A percentile compares a stretch with the other conserved stretches of the same genome.
Evolutionary conservation across 805 yeast species (phyloP).

Genomic region (Candida koratica): DNA sequence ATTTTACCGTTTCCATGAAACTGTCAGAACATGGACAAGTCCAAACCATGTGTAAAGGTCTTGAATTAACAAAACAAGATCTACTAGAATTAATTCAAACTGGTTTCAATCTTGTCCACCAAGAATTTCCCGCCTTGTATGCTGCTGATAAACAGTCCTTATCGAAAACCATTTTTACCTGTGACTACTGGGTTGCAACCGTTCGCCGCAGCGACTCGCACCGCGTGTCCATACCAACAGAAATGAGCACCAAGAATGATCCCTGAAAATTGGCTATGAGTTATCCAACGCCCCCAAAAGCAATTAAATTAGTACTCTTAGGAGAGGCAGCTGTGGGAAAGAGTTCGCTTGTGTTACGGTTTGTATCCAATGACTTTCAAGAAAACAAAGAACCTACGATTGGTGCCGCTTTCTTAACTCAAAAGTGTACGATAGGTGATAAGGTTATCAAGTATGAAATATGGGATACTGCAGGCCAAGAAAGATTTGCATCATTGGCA

Average conservation of each 20-base stretch:
- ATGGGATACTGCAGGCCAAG: constrained; percentile 99
- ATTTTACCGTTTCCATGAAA: constrained; percentile 22
- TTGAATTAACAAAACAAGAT: constrained; percentile 60
- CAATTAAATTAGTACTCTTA: constrained; percentile 83
- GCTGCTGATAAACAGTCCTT: constrained; percentile 47
- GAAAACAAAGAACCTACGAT: constrained; percentile 97
- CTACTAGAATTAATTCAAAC: constrained; percentile 53
- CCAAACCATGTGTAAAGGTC: constrained; percentile 39
- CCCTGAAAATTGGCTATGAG: constrained; percentile 11
- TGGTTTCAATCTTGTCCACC: constrained; percentile 31
- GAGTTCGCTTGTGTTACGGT: constrained; percentile 85
- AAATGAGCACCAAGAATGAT: constrained; percentile 2
- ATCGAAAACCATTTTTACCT: constrained; percentile 54
- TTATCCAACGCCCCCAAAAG: constrained; percentile 16
- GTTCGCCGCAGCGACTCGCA: too few species aligned
- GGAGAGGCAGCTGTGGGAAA: constrained; percentile 99
- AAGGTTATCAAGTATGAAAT: constrained; percentile 87
- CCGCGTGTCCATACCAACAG: background rate
- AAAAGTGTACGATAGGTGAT: constrained; percentile 82
- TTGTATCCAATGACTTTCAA: constrained; percentile 92
- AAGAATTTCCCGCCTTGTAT: constrained; percentile 37
- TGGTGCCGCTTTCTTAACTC: constrained; percentile 96
- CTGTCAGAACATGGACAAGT: constrained; percentile 15
- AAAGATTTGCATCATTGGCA: constrained; percentile 90
- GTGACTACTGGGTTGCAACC: constrained; percentile 60